These are phyloP conservation scores for Lachancea fermentati DNA, from an alignment of 805 yeast species.

Conservation along the genomic window DNA sequence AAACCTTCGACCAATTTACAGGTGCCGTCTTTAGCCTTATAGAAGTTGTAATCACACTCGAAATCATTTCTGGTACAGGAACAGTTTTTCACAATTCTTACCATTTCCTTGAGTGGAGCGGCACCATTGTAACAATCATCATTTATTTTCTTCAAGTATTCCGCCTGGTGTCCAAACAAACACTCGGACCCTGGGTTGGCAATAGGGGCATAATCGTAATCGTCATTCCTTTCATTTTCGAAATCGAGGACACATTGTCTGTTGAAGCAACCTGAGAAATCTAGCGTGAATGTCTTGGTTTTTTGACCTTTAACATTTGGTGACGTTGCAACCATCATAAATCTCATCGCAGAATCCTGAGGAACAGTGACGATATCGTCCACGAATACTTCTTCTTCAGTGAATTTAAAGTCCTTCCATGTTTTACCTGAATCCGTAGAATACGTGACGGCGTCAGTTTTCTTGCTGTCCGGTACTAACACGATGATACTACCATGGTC, in stretches of 20 bases:
- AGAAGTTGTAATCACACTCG: constrained; percentile 90
- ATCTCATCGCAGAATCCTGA: constrained; percentile 78
- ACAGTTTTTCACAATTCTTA: constrained; percentile 58
- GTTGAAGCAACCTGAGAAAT: constrained; percentile 46
- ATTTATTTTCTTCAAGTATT: constrained; percentile 52
- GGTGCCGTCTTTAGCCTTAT: constrained; percentile 66
- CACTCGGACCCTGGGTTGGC: constrained; percentile 53
- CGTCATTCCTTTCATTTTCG: constrained; percentile 41
- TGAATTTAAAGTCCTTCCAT: constrained; percentile 65
- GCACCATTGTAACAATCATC: constrained; percentile 63
- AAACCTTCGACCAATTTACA: constrained; percentile 79
- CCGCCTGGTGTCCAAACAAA: constrained; percentile 64
- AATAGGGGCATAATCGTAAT: constrained; percentile 62
- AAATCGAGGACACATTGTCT: constrained; percentile 53
- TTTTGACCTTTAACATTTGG: constrained; percentile 40
- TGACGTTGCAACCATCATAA: constrained; percentile 54
- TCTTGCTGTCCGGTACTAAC: constrained; percentile 52
- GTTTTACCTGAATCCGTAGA: constrained; percentile 75
- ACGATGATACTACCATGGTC: constrained; percentile 88
- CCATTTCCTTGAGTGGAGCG: constrained; percentile 53
- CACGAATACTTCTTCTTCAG: constrained; percentile 49
- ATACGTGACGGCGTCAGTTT: constrained; percentile 54
- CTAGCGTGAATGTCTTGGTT: constrained; percentile 48
- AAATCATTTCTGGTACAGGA: constrained; percentile 79
- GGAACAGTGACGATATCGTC: constrained; percentile 86